phyloP scores from a whole-genome alignment of 306 rosid species.

The Trifolium repens region DNA sequence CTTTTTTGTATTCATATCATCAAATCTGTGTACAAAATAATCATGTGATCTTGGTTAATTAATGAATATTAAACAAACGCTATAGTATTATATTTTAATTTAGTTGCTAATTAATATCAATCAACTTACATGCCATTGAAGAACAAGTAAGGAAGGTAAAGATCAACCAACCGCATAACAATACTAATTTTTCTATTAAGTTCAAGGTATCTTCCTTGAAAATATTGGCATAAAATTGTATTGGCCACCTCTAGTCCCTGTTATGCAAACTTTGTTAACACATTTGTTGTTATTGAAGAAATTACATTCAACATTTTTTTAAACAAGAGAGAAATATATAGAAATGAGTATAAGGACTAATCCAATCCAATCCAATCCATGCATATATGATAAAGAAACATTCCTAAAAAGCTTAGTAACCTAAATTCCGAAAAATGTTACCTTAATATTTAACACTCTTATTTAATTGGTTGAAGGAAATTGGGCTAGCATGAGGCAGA shows the following conservation, averaged over 20 bases:
- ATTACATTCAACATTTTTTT: too few relatives aligned
- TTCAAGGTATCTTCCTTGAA: conserved; percentile 47
- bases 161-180: conserved; percentile 64
- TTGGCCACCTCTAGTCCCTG: conserved; percentile 70
- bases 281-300: background rate
- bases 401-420: background rate
- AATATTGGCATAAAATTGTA: conserved; percentile 57
- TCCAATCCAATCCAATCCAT: too few relatives aligned
- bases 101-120: background rate
- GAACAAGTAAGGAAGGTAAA: conserved; percentile 76
- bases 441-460: too few relatives aligned
- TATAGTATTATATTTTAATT: background rate
- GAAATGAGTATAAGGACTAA: too few relatives aligned
- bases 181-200: conserved; percentile 56
- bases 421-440: too few relatives aligned
- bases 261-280: conserved; percentile 4
- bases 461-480: too few relatives aligned
- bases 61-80: background rate
- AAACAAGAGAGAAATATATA: too few relatives aligned
- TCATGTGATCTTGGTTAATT: background rate
- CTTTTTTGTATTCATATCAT: conserved; percentile 63
- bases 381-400: background rate
- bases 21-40: conserved; percentile 60
- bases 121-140: conserved; percentile 71
- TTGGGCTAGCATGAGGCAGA: too few relatives aligned